Percentiles rank a stretch among this genome's conserved stretches.
Conservation (phyloP, 225 moss, liverwort and hornwort species). For the Ulota crispa region DNA sequence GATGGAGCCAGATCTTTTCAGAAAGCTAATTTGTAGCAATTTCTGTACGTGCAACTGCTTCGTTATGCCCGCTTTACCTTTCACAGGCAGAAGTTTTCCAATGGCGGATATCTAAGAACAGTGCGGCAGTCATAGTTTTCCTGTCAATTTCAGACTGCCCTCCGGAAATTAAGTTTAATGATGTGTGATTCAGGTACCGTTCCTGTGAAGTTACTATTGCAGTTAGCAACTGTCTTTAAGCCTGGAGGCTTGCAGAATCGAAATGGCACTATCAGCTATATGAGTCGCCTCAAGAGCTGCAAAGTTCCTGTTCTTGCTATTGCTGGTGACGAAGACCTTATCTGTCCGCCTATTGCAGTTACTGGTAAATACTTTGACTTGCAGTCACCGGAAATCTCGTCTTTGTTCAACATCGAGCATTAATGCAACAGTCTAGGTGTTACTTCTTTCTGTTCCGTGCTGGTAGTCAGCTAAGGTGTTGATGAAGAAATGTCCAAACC, state of each 20-base stretch:
- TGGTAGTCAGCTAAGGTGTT: constrained; percentile 7
- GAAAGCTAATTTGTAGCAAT: constrained; percentile 79
- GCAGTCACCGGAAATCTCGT: neutral
- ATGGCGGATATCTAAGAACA: neutral
- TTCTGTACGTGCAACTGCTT: constrained; percentile 62
- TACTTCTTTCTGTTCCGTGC: constrained; percentile 4
- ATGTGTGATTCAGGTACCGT: constrained; percentile 66
- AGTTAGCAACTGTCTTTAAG: constrained; percentile 79
- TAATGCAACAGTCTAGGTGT: neutral
- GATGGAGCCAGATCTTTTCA: constrained; percentile 81
- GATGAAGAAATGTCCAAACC: neutral
- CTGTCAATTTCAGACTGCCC: constrained; percentile 18
- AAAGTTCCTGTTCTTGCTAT: constrained; percentile 87
- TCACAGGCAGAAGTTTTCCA: neutral
- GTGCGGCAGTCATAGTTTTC: constrained; percentile 5
- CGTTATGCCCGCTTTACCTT: neutral
- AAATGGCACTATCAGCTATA: constrained; percentile 75
- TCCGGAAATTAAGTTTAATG: constrained; percentile 2
- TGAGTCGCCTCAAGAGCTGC: constrained; percentile 64
- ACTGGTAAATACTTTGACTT: constrained; percentile 45
- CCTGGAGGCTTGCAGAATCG: constrained; percentile 89
- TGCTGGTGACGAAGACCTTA: constrained; percentile 84
- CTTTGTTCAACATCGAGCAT: constrained; percentile 1
- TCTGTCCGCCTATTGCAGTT: constrained; percentile 86
- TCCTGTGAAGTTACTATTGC: constrained; percentile 88